These are phyloP conservation scores for Elsinoe australis DNA, from an alignment of 2,329 filamentous ascomycete genomes.

Conservation along the genomic window DNA sequence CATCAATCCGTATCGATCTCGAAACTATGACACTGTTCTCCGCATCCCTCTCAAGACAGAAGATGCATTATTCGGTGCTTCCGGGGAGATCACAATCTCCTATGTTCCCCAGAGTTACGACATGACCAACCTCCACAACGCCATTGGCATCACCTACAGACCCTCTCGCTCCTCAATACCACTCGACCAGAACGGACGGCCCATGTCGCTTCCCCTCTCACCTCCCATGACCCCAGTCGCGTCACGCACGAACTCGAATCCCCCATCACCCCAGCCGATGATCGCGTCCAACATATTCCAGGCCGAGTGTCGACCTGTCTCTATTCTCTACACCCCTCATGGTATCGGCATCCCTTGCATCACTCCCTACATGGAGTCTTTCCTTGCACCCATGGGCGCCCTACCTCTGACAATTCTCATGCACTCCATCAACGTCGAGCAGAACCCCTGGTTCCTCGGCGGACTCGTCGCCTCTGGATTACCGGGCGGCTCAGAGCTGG, in stretches of 20 bases:
- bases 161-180: slow-evolving; percentile 42
- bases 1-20: slow-evolving; percentile 37
- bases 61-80: slow-evolving; percentile 41
- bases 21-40: slow-evolving; percentile 35
- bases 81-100: slow-evolving; percentile 64
- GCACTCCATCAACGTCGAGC: slow-evolving; percentile 55
- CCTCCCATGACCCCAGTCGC: slow-evolving; percentile 18
- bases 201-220: slow-evolving; percentile 30
- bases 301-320: slow-evolving; percentile 26
- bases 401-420: slow-evolving; percentile 57
- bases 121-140: slow-evolving; percentile 54
- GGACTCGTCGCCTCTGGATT: slow-evolving; percentile 52
- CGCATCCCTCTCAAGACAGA: slow-evolving; percentile 49
- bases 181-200: slow-evolving; percentile 29
- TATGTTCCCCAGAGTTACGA: slow-evolving; percentile 56
- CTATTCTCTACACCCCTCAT: slow-evolving; percentile 58
- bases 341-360: slow-evolving; percentile 51
- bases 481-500: slow-evolving; percentile 51
- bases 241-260: slow-evolving; percentile 2
- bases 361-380: slow-evolving; percentile 48
- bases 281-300: slow-evolving; percentile 1
- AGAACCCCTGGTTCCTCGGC: slow-evolving; percentile 55
- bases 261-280: not conserved
- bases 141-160: slow-evolving; percentile 64
- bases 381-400: slow-evolving; percentile 48